Percentiles rank a stretch among this genome's conserved stretches.
Evolutionary conservation across 2,329 filamentous ascomycete genomes (phyloP).

Genomic region (Calonectria pseudoturangicola): DNA sequence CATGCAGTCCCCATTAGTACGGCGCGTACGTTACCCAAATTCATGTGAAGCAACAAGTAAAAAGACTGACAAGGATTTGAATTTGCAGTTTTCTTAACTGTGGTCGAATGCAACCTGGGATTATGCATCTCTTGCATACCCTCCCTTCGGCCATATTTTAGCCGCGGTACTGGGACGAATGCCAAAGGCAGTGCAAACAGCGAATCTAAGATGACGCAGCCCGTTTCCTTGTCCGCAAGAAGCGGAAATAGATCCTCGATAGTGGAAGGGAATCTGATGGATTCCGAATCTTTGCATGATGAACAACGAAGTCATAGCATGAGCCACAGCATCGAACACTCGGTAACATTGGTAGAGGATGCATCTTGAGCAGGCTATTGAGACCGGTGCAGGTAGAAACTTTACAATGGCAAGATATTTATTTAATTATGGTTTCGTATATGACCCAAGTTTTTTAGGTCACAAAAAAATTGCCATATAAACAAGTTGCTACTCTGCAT

Average conservation of each 20-base stretch:
- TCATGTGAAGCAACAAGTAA: not conserved
- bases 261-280: not conserved
- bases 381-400: too few species aligned
- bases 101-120: constrained; percentile 22
- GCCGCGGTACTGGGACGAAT: not conserved
- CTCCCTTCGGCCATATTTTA: constrained; percentile 26
- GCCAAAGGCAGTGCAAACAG: not conserved
- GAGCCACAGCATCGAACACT: not conserved
- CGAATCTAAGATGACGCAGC: not conserved
- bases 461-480: too few species aligned
- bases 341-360: constrained; percentile 2
- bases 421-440: too few species aligned
- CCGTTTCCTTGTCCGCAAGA: not conserved
- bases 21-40: not conserved
- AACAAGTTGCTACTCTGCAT: not conserved
- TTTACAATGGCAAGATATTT: too few species aligned
- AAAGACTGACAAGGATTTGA: not conserved
- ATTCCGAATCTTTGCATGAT: not conserved
- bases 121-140: constrained; percentile 21
- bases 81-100: not conserved
- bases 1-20: constrained; percentile 12
- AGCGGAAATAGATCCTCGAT: not conserved
- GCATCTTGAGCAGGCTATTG: too few species aligned
- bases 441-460: too few species aligned
- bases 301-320: not conserved